phyloP scores from a whole-genome alignment of 805 yeast genomes.

The Saturnispora hagleri region DNA sequence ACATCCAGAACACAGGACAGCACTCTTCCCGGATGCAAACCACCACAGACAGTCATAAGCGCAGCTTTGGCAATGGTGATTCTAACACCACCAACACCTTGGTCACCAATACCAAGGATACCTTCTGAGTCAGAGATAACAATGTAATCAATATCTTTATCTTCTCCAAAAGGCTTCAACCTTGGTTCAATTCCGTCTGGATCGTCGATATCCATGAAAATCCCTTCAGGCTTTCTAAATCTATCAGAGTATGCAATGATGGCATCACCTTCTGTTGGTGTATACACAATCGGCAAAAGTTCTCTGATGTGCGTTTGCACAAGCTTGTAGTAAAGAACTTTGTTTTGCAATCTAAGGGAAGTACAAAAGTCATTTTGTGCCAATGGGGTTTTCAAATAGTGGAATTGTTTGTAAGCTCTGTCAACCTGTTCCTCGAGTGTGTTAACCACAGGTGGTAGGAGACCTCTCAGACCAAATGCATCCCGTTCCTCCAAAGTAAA shows the following conservation, averaged over 20 bases:
- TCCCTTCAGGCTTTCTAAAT: slow-evolving; percentile 93
- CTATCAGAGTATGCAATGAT: slow-evolving; percentile 87
- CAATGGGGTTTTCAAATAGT: slow-evolving; percentile 71
- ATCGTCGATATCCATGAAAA: slow-evolving; percentile 77
- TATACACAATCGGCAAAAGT: slow-evolving; percentile 73
- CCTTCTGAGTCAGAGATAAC: slow-evolving; percentile 96
- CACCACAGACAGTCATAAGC: slow-evolving; percentile 93
- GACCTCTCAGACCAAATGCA: slow-evolving; percentile 70
- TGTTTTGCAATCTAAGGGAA: slow-evolving; percentile 83
- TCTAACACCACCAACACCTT: slow-evolving; percentile 95
- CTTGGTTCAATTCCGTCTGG: slow-evolving; percentile 74
- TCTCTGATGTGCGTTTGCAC: slow-evolving; percentile 85
- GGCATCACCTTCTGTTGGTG: slow-evolving; percentile 96
- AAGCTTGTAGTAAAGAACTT: slow-evolving; percentile 80
- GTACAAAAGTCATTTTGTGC: slow-evolving; percentile 93
- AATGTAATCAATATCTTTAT: slow-evolving; percentile 87
- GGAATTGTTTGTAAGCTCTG: slow-evolving; percentile 82
- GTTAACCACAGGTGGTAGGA: slow-evolving; percentile 78
- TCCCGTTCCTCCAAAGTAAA: slow-evolving; percentile 77
- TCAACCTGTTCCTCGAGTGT: slow-evolving; percentile 84
- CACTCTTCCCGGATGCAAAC: slow-evolving; percentile 91
- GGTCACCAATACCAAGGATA: slow-evolving; percentile 95
- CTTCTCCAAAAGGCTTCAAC: slow-evolving; percentile 69
- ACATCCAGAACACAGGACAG: slow-evolving; percentile 86
- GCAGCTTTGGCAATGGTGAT: slow-evolving; percentile 89